Evolutionary conservation across 768 basidiomycete species (phyloP).

Genomic region (Lanmaoa rubissima): DNA sequence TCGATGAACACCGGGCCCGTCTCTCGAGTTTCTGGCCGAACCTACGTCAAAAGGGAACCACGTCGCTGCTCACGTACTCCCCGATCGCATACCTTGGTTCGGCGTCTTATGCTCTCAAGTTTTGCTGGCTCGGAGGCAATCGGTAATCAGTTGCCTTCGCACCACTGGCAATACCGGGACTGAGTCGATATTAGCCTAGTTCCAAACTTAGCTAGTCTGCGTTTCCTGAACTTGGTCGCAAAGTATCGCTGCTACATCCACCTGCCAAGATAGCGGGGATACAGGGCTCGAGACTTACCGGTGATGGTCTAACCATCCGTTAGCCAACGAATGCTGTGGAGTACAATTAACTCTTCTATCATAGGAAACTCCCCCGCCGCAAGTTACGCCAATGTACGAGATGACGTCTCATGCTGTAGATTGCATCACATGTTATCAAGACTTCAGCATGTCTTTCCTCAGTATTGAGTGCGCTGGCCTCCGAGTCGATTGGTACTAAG

Average conservation of each 20-base stretch:
- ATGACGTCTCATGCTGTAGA: not conserved
- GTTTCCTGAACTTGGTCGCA: not conserved
- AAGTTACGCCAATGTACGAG: not conserved
- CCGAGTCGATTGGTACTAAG: too few relatives aligned
- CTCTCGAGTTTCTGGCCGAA: too few relatives aligned
- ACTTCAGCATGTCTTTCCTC: too few relatives aligned
- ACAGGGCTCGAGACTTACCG: not conserved
- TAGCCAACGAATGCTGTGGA: not conserved
- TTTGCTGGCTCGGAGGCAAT: not conserved
- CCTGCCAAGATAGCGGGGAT: not conserved
- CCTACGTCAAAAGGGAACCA: not conserved
- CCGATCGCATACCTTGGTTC: not conserved
- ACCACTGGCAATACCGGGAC: not conserved
- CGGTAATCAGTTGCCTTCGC: not conserved
- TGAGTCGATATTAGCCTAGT: too few relatives aligned
- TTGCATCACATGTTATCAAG: too few relatives aligned
- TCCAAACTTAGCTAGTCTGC: not conserved
- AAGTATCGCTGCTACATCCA: not conserved
- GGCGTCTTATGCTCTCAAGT: not conserved
- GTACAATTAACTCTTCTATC: not conserved
- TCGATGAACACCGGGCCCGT: not conserved
- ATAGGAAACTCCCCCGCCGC: not conserved
- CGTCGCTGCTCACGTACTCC: not conserved
- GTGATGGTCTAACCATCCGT: not conserved
- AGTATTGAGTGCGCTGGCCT: too few relatives aligned